These are phyloP conservation scores for Agaricus bisporus DNA, from an alignment of 768 basidiomycete species.

Conservation along the genomic window DNA sequence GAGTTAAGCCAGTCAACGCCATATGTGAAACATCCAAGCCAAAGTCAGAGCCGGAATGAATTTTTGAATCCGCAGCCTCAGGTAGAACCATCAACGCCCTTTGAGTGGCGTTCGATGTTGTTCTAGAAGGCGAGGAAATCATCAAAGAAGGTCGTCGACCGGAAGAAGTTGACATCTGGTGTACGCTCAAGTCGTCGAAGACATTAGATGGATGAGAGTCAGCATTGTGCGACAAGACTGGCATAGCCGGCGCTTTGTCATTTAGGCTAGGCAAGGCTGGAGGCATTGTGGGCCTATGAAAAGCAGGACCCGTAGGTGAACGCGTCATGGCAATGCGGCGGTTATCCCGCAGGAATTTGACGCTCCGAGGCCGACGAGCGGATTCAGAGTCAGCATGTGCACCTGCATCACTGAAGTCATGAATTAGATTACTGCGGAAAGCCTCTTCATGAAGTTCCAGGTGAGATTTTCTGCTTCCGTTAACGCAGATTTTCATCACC, in stretches of 20 bases:
- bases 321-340: constrained; percentile 5
- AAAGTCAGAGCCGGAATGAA: neutral
- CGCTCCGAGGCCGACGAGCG: neutral
- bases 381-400: neutral
- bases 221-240: neutral
- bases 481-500: neutral
- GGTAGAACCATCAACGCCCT: neutral
- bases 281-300: neutral
- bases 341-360: neutral
- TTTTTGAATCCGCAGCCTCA: neutral
- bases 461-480: neutral
- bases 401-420: neutral
- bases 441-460: constrained; percentile 6
- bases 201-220: neutral
- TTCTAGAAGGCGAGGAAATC: neutral
- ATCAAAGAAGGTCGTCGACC: neutral
- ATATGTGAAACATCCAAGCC: neutral
- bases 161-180: neutral
- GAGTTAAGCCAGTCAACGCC: neutral
- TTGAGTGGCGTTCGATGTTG: neutral
- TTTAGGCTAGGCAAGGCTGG: constrained; percentile 5
- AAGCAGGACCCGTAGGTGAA: constrained; percentile 7
- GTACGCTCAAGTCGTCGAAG: constrained; percentile 1
- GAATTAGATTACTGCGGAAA: neutral
- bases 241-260: neutral